Evolutionary conservation across 176 grass and related monocot species (phyloP), one percentile per base, ranked within the genome.

Genomic region (Aegilops longissima): DNA sequence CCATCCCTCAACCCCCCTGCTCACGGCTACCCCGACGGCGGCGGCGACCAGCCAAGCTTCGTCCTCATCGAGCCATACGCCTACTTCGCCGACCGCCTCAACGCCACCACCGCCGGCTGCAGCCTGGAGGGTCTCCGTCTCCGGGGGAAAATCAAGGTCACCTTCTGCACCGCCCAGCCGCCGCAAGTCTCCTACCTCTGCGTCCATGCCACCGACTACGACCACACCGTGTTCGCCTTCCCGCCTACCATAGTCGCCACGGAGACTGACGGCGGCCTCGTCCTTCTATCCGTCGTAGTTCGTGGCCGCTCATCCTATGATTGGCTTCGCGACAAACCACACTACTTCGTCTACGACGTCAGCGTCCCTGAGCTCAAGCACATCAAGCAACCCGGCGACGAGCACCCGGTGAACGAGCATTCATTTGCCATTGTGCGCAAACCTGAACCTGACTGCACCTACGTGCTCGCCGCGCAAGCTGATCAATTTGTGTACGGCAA

Each of bases 251-350:
- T 74, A 40, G 14, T 74, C n/a, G 71, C 71, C 39, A 16, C 71
- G 0, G 39, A 47, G n/a, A 73, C 71, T 3, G 13, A 25, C n/a
- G 40, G 71, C 23, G 40, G 71, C 40, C 71, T 74, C 23, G 12
- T 74, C 2, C 39, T 74, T 24, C 40, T 74, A 13, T 42, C 12
- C n/a, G 6, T 74, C 71, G 6, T 25, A 40, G 25, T 74, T 1
- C 23, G 40, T 47, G 14, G 0, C 14, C 0, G 45, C 8, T 12
- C 40, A 27, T 25, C 38, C 6, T 1, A 16, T 16, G 8, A 4
- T 0, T 47, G 7, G 40, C 3, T 6, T 27, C 6, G 2, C 6
- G 0, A 0, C 12, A 3, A 3, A 4, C 6, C 12, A 8, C 71
- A 74, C 1, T 74, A 74, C 40, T 74, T 47, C 5, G 8, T 74